Conservation (phyloP, 345 rosid species). For the Microthlaspi erraticum region DNA sequence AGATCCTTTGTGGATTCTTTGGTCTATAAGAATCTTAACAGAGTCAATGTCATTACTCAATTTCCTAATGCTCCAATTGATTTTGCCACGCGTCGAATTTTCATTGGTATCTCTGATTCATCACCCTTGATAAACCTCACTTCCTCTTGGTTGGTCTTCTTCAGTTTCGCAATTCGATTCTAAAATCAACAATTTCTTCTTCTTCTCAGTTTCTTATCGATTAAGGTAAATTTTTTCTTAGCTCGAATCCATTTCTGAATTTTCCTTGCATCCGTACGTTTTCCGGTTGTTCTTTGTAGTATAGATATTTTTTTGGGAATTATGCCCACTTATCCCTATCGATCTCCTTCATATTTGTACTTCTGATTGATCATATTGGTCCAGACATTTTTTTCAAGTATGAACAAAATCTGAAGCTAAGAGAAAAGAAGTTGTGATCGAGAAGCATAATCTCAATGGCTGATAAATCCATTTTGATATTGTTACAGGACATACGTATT, state of each 20-base stretch:
- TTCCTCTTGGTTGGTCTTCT: conserved; percentile 28
- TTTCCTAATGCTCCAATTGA: not conserved
- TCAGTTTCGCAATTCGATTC: conserved; percentile 21
- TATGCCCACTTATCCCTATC: not conserved
- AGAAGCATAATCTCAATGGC: not conserved
- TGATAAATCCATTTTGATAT: conserved; percentile 2
- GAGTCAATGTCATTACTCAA: conserved; percentile 19
- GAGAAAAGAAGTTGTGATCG: not conserved
- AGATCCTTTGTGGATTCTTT: not conserved
- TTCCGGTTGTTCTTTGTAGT: conserved; percentile 1
- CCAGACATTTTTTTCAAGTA: not conserved
- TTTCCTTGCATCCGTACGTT: not conserved
- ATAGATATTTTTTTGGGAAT: not conserved
- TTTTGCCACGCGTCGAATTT: not conserved
- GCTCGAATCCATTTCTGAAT: conserved; percentile 1
- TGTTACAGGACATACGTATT: not conserved
- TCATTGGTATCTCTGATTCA: conserved; percentile 20
- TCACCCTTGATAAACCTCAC: conserved; percentile 31
- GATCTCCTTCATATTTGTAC: conserved; percentile 11
- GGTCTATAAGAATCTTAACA: not conserved
- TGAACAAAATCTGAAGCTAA: conserved; percentile 5
- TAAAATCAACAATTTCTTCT: conserved; percentile 1
- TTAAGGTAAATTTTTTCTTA: conserved; percentile 13
- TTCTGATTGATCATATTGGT: conserved; percentile 13
- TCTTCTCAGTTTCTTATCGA: not conserved